Evolutionary conservation across 73 alveolate genomes (phyloP).

Genomic region (Paramecium tetraurelia): DNA sequence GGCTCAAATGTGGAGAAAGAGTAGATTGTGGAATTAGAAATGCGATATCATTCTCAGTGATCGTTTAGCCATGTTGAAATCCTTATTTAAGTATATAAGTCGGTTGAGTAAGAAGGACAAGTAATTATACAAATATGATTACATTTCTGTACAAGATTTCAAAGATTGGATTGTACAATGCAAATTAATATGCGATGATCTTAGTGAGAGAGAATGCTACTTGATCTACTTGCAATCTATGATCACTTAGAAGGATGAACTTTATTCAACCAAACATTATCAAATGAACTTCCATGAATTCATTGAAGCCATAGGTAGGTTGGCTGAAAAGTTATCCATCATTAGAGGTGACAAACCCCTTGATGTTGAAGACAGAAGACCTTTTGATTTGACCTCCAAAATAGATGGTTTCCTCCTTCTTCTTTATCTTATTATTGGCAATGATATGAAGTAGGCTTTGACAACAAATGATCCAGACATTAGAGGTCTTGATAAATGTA

Average conservation of each 20-base stretch:
- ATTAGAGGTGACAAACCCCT: conserved; percentile 21
- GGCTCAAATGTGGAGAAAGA: conserved; percentile 35
- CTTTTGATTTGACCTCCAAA: not conserved
- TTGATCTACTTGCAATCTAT: not conserved
- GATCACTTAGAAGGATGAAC: not conserved
- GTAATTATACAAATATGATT: conserved; percentile 22
- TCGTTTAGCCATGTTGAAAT: not conserved
- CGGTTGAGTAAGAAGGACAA: not conserved
- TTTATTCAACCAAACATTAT: not conserved
- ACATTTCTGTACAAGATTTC: not conserved
- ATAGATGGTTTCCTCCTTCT: not conserved
- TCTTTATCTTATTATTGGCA: not conserved
- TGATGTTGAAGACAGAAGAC: conserved; percentile 42
- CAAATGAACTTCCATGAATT: conserved; percentile 40
- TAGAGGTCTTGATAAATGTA: conserved; percentile 20
- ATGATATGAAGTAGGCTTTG: not conserved
- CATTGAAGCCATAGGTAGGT: not conserved
- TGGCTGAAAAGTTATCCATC: conserved; percentile 20
- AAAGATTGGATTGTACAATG: not conserved
- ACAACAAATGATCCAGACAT: not conserved
- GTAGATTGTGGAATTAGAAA: conserved; percentile 19
- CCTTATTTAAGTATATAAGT: not conserved
- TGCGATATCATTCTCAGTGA: not conserved
- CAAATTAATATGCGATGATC: not conserved
- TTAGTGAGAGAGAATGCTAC: conserved; percentile 17